Percentiles rank a stretch among this genome's conserved stretches.
phyloP scores from a whole-genome alignment of 2,329 filamentous ascomycete genomes.

The Verticillium alfalfae region DNA sequence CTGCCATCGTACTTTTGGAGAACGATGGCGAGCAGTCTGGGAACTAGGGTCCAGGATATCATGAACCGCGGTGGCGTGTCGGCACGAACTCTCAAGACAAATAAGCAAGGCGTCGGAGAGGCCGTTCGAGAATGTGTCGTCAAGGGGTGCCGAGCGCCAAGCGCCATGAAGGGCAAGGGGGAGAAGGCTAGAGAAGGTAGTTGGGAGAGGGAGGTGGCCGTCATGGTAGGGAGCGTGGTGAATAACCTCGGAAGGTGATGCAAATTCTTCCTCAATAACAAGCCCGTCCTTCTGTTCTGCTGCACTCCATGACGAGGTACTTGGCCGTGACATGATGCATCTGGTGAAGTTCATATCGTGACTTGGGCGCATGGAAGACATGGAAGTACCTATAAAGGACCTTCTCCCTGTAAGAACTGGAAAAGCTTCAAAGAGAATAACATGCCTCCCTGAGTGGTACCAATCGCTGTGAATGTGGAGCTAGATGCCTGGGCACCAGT shows the following conservation, averaged over 20 bases:
- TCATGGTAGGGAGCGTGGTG: constrained; percentile 86
- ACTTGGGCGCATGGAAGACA: too few relatives aligned
- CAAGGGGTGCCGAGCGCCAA: constrained; percentile 66
- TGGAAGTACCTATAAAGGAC: too few relatives aligned
- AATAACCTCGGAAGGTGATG: constrained; percentile 42
- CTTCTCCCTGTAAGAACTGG: too few relatives aligned
- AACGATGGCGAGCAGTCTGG: constrained; percentile 72
- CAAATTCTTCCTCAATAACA: background rate
- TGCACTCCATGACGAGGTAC: too few relatives aligned
- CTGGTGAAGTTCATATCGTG: too few relatives aligned
- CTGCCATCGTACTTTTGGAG: constrained; percentile 93
- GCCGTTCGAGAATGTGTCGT: constrained; percentile 80
- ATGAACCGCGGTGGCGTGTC: constrained; percentile 76
- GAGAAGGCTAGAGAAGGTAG: constrained; percentile 35
- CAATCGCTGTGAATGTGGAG: too few relatives aligned
- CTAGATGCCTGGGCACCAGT: too few relatives aligned
- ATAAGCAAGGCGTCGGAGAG: constrained; percentile 68
- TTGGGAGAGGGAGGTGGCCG: constrained; percentile 89
- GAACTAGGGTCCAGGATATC: constrained; percentile 77
- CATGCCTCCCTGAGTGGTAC: too few relatives aligned
- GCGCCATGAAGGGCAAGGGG: constrained; percentile 41
- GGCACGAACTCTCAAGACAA: constrained; percentile 72
- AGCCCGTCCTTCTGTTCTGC: too few relatives aligned
- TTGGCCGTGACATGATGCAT: too few relatives aligned
- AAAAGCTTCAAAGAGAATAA: too few relatives aligned